Evolutionary conservation across 345 rosid species (phyloP).

Genomic region (Rhodomyrtus tomentosa): DNA sequence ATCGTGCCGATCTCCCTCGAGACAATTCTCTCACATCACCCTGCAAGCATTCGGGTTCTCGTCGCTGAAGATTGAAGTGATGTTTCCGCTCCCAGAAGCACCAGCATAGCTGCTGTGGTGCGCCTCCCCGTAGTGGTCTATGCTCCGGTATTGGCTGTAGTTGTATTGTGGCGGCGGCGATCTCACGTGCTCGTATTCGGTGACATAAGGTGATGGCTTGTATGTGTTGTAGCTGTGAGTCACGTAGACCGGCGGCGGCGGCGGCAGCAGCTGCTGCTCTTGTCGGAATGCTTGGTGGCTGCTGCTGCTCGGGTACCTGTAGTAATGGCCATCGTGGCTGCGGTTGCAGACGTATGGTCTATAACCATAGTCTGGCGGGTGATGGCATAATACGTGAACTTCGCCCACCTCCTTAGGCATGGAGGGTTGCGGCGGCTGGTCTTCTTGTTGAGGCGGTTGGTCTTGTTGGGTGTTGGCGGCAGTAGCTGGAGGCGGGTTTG

Average conservation of each 20-base stretch:
- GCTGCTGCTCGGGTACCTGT: conserved; percentile 11
- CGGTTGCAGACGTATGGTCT: conserved; percentile 22
- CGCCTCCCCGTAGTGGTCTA: conserved; percentile 25
- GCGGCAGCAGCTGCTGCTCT: not conserved
- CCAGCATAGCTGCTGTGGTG: conserved; percentile 13
- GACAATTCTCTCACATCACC: conserved; percentile 15
- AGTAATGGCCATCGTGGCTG: conserved; percentile 12
- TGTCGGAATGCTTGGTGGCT: not conserved
- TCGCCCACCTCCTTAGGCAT: conserved; percentile 32
- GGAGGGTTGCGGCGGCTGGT: conserved; percentile 13
- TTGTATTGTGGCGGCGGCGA: conserved; percentile 20
- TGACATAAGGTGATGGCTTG: conserved; percentile 45
- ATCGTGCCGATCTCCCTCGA: not conserved
- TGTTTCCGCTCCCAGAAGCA: conserved; percentile 22
- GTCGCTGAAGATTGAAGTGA: conserved; percentile 58
- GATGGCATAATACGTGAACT: conserved; percentile 34
- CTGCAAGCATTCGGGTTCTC: conserved; percentile 64
- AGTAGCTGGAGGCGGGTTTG: not conserved
- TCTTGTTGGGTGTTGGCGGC: not conserved
- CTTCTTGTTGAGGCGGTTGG: not conserved
- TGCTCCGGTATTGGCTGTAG: conserved; percentile 12
- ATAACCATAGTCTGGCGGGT: conserved; percentile 33
- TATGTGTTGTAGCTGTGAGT: conserved; percentile 52
- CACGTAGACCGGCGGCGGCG: conserved; percentile 16
- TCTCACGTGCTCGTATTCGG: conserved; percentile 27